Conservation (phyloP, 2,329 filamentous ascomycete genomes). For the Aspergillus ustus region DNA sequence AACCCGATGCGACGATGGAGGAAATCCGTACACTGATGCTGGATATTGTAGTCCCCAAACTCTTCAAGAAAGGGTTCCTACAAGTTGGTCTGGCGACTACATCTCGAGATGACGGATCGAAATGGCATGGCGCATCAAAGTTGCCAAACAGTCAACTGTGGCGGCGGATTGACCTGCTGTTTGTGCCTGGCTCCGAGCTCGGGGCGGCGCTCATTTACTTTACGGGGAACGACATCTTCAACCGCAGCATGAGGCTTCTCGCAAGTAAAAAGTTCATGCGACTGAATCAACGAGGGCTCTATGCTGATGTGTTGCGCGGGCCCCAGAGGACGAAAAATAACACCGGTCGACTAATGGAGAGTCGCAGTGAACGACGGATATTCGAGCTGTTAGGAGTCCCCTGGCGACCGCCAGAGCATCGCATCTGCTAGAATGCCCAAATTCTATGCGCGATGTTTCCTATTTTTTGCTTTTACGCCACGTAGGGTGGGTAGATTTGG, state of each 20-base stretch:
- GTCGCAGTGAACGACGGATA: conserved; percentile 26
- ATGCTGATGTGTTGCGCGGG: conserved; percentile 60
- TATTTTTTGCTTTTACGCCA: conserved; percentile 11
- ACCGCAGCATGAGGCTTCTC: conserved; percentile 79
- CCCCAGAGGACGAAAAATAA: conserved; percentile 23
- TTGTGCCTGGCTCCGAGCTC: conserved; percentile 78
- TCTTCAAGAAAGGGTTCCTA: conserved; percentile 69
- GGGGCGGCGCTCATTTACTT: conserved; percentile 93
- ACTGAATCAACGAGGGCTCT: conserved; percentile 83
- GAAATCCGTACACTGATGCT: conserved; percentile 68
- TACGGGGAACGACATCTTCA: conserved; percentile 94
- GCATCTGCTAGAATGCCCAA: conserved; percentile 65
- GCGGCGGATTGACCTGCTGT: conserved; percentile 82
- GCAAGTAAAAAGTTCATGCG: conserved; percentile 81
- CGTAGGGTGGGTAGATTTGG: conserved; percentile 6
- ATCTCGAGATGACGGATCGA: conserved; percentile 65
- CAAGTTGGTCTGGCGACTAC: conserved; percentile 69
- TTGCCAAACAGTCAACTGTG: conserved; percentile 66
- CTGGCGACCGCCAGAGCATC: conserved; percentile 77
- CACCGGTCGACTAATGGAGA: conserved; percentile 24
- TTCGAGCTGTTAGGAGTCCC: conserved; percentile 27
- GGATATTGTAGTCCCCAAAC: conserved; percentile 62
- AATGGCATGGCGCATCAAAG: conserved; percentile 87
- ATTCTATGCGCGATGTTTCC: not conserved
- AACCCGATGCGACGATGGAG: conserved; percentile 59